Percentiles rank a stretch among this genome's conserved stretches.
These are phyloP conservation scores for Magnaporthiopsis rhizophila DNA, from an alignment of 2,329 filamentous ascomycete genomes.

Conservation along the genomic window DNA sequence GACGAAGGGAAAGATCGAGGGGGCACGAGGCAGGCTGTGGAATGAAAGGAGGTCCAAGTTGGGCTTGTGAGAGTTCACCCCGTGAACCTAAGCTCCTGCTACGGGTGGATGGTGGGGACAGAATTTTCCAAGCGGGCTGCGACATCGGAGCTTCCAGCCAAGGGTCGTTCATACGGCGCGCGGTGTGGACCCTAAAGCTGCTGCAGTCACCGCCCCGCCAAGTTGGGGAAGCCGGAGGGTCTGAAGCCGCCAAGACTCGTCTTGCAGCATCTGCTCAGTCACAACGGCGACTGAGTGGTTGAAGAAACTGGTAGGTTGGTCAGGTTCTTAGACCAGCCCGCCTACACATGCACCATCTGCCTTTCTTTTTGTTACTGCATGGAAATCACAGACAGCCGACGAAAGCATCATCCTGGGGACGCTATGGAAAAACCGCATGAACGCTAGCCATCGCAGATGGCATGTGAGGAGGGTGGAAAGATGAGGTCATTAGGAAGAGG, in stretches of 20 bases:
- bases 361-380: neutral
- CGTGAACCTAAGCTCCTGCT: conserved; percentile 1
- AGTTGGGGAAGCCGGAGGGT: neutral
- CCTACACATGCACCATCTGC: too few relatives aligned
- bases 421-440: neutral
- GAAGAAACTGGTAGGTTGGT: too few relatives aligned
- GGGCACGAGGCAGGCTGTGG: conserved; percentile 16
- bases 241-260: neutral
- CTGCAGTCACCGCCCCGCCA: neutral
- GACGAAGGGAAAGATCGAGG: conserved; percentile 14
- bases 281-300: neutral
- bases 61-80: neutral
- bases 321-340: too few relatives aligned
- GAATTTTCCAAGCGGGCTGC: conserved; percentile 3
- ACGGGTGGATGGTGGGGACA: conserved; percentile 3
- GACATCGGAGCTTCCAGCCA: conserved; percentile 4
- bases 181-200: neutral
- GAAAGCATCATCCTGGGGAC: neutral
- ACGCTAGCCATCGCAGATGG: neutral
- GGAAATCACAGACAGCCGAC: neutral
- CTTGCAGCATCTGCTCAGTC: neutral
- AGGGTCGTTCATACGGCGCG: neutral
- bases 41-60: neutral
- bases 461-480: neutral
- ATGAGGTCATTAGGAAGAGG: neutral